Percentiles rank a stretch among this genome's conserved stretches.
Conservation (phyloP, 1,284 basidiomycete species). For the Pholiota adiposa region DNA sequence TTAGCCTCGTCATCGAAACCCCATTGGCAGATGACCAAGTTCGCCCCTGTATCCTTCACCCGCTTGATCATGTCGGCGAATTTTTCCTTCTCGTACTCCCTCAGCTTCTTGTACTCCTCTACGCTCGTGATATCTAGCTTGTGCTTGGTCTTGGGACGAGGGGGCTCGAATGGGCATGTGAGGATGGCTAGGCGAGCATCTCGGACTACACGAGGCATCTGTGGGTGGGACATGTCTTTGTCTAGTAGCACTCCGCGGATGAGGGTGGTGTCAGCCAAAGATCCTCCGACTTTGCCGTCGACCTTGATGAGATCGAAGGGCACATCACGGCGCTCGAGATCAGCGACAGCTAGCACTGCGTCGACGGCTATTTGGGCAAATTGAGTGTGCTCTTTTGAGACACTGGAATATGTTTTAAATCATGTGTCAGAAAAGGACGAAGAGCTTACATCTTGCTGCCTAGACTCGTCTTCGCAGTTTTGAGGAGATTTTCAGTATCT, state of each 20-base stretch:
- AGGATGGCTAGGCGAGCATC: constrained; percentile 96
- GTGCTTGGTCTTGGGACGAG: constrained; percentile 99
- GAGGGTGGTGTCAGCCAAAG: constrained; percentile 91
- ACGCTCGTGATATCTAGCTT: constrained; percentile 97
- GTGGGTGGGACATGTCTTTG: constrained; percentile 99
- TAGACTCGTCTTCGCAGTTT: constrained; percentile 94
- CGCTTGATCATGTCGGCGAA: constrained; percentile 97
- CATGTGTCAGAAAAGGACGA: neutral
- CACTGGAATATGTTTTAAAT: constrained; percentile 52
- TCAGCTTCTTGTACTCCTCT: constrained; percentile 96
- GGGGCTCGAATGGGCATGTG: constrained; percentile 98
- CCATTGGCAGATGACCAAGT: constrained; percentile 99
- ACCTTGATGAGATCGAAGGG: constrained; percentile 99
- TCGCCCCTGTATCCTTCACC: constrained; percentile 98
- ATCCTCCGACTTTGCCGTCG: constrained; percentile 97
- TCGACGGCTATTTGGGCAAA: constrained; percentile 99
- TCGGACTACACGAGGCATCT: constrained; percentile 90
- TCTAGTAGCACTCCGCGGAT: constrained; percentile 97
- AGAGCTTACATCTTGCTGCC: constrained; percentile 93
- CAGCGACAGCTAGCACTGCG: constrained; percentile 94
- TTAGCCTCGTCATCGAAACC: constrained; percentile 99
- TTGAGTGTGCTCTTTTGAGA: constrained; percentile 94
- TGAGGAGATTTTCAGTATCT: constrained; percentile 87
- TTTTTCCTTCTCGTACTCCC: constrained; percentile 95
- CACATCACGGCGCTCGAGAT: constrained; percentile 93